These are phyloP conservation scores for Peronospora farinosa DNA, from an alignment of 352 stramenopile genomes.

Conservation along the genomic window DNA sequence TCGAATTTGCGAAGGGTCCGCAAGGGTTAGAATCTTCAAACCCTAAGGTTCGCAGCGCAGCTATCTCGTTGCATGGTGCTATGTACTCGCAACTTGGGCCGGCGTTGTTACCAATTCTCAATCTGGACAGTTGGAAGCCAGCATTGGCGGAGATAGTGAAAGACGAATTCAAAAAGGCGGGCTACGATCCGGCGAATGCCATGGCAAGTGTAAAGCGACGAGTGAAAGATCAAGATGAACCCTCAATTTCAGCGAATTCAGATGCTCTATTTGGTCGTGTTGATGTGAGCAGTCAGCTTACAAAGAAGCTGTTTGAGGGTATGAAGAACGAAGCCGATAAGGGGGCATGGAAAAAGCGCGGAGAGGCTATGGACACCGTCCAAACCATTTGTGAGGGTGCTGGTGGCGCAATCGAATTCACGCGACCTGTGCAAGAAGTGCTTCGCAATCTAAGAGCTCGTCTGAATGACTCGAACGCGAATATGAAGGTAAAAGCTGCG, in stretches of 20 bases:
- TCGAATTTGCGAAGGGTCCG: conserved; percentile 71
- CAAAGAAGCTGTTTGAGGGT: conserved; percentile 79
- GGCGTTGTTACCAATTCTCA: conserved; percentile 70
- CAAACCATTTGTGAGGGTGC: conserved; percentile 73
- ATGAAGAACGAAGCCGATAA: conserved; percentile 86
- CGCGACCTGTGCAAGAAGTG: conserved; percentile 70
- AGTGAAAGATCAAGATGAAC: conserved; percentile 62
- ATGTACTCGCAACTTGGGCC: conserved; percentile 86
- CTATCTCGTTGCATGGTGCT: conserved; percentile 55
- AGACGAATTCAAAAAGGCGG: conserved; percentile 75
- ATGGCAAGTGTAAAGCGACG: conserved; percentile 54
- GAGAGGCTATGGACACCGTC: conserved; percentile 72
- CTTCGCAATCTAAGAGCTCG: conserved; percentile 70
- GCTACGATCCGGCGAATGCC: conserved; percentile 59
- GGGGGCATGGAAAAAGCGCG: conserved; percentile 77
- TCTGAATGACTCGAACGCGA: conserved; percentile 80
- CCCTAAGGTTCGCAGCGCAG: conserved; percentile 61
- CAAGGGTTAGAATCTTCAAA: conserved; percentile 76
- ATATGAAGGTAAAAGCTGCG: conserved; percentile 81
- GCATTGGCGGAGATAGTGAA: conserved; percentile 70
- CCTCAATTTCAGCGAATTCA: conserved; percentile 32
- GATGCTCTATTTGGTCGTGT: conserved; percentile 64
- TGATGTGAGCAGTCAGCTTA: conserved; percentile 76
- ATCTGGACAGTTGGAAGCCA: conserved; percentile 80
- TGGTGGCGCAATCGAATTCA: conserved; percentile 78